Evolutionary conservation across 2,329 filamentous ascomycete genomes (phyloP).

Genomic region (Madurella mycetomatis): DNA sequence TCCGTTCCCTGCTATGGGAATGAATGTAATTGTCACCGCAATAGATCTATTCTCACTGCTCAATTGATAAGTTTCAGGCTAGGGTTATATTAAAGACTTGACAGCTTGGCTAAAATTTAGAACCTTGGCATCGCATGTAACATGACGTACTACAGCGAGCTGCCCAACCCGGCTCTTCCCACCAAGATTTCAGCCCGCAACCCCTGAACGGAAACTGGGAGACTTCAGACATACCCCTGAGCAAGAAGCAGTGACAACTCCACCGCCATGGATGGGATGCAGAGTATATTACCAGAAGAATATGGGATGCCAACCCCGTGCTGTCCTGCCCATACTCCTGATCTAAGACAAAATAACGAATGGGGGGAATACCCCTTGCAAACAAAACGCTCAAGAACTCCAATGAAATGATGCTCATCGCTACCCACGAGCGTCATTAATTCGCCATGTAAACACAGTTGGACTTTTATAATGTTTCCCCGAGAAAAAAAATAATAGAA

Average conservation of each 20-base stretch:
- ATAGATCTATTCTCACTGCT: no score
- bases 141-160: no score
- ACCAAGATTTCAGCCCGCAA: no score
- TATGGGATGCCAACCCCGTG: not conserved
- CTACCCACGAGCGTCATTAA: not conserved
- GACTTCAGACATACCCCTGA: not conserved
- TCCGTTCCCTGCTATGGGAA: no score
- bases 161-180: no score
- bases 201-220: not conserved
- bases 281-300: not conserved
- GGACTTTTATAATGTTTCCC: not conserved
- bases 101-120: no score
- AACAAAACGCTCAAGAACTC: slow-evolving; percentile 3
- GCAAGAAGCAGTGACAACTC: not conserved
- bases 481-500: not conserved
- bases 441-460: not conserved
- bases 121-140: no score
- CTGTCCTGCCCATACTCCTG: not conserved
- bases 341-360: not conserved
- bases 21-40: no score
- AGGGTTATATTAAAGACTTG: no score
- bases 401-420: not conserved
- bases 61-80: no score
- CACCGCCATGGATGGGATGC: not conserved
- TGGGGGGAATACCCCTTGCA: not conserved